Conservation (phyloP, 129 eudicot species). For the Deinandra increscens region DNA sequence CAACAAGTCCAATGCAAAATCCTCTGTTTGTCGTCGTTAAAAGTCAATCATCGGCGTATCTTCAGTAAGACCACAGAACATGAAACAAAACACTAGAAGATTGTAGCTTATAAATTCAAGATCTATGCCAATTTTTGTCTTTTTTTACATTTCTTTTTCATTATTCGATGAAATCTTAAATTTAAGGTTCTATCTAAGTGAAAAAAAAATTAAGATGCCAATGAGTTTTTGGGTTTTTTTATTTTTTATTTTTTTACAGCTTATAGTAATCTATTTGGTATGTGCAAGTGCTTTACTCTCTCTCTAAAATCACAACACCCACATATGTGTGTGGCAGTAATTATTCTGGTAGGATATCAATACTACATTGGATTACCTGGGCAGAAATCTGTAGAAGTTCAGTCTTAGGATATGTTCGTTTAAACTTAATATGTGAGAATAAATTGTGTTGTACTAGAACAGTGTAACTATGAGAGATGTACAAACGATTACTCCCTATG, state of each 20-base stretch:
- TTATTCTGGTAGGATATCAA: slow-evolving; percentile 25
- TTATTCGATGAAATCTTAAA: background rate
- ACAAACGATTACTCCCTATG: no score
- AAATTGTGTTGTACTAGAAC: no score
- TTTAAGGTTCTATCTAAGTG: slow-evolving; percentile 14
- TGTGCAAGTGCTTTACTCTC: slow-evolving; percentile 14
- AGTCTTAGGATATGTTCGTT: background rate
- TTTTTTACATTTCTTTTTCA: background rate
- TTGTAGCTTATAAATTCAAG: slow-evolving; percentile 19
- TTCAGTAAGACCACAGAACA: background rate
- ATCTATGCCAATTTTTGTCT: background rate
- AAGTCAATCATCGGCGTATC: no score
- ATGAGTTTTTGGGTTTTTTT: slow-evolving; percentile 16
- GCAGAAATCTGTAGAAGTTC: slow-evolving; percentile 24
- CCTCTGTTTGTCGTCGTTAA: background rate
- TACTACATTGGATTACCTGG: slow-evolving; percentile 25
- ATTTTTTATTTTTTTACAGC: background rate
- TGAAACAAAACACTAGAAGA: slow-evolving; percentile 20
- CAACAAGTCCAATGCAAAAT: background rate
- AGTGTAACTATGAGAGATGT: no score
- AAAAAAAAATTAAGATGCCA: background rate
- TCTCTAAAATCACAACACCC: slow-evolving; percentile 15
- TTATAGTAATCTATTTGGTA: slow-evolving; percentile 11
- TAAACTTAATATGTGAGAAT: no score
- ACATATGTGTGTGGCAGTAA: slow-evolving; percentile 26